A percentile compares a stretch with the other conserved stretches of the same genome.
phyloP scores from a whole-genome alignment of 2,329 filamentous ascomycete genomes.

The Bipolaris victoriae region DNA sequence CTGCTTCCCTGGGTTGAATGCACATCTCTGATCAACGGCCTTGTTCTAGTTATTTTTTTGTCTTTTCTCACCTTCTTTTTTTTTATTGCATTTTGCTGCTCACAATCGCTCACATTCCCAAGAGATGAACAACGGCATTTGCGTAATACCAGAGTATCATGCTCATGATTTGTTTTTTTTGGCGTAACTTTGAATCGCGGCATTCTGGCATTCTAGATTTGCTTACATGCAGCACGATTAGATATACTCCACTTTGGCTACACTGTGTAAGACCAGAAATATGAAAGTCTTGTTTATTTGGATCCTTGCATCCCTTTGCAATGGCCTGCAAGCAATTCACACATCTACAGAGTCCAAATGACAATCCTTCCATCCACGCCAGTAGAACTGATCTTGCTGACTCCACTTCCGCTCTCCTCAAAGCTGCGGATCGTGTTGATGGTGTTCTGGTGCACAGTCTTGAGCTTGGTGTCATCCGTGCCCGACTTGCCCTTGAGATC shows the following conservation, averaged over 20 bases:
- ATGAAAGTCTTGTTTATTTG: conserved; percentile 1
- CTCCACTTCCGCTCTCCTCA: conserved; percentile 66
- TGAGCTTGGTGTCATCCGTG: conserved; percentile 87
- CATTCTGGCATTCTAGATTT: background rate
- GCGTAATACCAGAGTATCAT: conserved; percentile 7
- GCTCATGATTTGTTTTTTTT: background rate
- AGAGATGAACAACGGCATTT: background rate
- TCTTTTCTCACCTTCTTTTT: background rate
- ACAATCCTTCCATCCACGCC: conserved; percentile 58
- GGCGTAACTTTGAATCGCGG: background rate
- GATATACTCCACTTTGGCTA: background rate
- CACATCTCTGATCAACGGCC: background rate
- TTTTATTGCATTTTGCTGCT: too few species aligned
- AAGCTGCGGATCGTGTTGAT: conserved; percentile 84
- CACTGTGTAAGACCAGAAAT: background rate
- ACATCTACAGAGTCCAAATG: conserved; percentile 53
- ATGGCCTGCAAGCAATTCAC: background rate
- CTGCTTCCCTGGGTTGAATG: too few species aligned
- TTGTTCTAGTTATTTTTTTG: background rate
- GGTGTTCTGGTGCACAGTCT: conserved; percentile 96
- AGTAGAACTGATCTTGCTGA: conserved; percentile 78
- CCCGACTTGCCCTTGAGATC: conserved; percentile 84
- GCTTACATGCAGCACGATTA: background rate
- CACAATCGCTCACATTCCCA: background rate
- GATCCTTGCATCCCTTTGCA: background rate